Conservation (phyloP, 192 early-diverging fungal genomes). For the Coemansia sp. region DNA sequence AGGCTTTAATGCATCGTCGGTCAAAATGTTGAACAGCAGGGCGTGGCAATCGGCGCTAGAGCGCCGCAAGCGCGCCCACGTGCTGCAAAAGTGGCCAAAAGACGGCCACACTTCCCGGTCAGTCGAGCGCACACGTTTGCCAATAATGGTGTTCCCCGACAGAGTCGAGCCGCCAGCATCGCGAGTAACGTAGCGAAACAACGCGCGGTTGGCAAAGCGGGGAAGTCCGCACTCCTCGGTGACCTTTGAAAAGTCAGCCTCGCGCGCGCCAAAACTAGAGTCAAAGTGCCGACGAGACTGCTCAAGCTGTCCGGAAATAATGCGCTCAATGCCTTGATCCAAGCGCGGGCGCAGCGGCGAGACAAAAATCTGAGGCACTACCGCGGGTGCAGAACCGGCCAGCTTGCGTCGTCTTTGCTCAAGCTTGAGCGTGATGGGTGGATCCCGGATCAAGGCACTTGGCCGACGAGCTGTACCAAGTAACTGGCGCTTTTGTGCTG, state of each 20-base stretch:
- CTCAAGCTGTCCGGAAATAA: constrained; percentile 30
- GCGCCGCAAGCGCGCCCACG: constrained; percentile 50
- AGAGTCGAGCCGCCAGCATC: constrained; percentile 3
- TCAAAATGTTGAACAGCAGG: constrained; percentile 60
- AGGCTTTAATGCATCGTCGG: constrained; percentile 37
- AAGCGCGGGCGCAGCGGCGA: constrained; percentile 32
- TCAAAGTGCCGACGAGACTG: constrained; percentile 37
- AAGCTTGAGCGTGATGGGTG: not conserved
- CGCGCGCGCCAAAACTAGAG: constrained; percentile 47
- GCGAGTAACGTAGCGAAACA: constrained; percentile 52
- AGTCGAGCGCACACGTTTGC: constrained; percentile 36
- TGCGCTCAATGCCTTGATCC: constrained; percentile 16
- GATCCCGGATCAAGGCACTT: constrained; percentile 5
- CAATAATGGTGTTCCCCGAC: constrained; percentile 19
- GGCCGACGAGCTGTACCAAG: constrained; percentile 1
- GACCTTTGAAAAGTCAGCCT: constrained; percentile 53
- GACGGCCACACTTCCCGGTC: constrained; percentile 37
- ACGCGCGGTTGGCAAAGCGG: constrained; percentile 65
- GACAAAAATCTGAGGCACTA: constrained; percentile 36
- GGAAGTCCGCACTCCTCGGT: constrained; percentile 61
- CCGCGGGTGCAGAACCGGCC: not conserved
- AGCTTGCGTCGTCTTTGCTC: constrained; percentile 20
- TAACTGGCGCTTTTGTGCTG: not conserved
- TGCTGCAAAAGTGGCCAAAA: constrained; percentile 19
- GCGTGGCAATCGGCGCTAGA: constrained; percentile 46